Evolutionary conservation across 371 early-diverging fungal genomes (phyloP).

Genomic region (Mucor velutinosus): DNA sequence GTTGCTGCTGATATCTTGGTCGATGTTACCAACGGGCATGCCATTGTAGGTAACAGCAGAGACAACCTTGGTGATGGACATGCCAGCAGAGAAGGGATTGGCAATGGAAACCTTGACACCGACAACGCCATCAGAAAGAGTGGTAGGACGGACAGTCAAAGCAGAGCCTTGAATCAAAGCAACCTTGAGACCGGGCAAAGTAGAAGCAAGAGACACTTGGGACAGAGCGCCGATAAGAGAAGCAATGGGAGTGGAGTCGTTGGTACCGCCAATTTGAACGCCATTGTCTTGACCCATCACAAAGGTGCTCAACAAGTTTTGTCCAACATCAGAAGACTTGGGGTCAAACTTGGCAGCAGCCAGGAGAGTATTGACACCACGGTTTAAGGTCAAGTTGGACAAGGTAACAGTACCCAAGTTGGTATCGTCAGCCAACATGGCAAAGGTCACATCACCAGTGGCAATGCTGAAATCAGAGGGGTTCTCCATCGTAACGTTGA

Average conservation of each 20-base stretch:
- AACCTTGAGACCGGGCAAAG: conserved; percentile 57
- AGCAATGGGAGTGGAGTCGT: conserved; percentile 47
- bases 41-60: conserved; percentile 52
- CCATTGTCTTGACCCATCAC: conserved; percentile 55
- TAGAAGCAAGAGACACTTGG: conserved; percentile 46
- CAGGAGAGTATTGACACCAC: conserved; percentile 49
- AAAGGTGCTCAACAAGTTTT: conserved; percentile 55
- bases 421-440: conserved; percentile 42
- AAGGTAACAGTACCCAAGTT: conserved; percentile 54
- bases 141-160: conserved; percentile 47
- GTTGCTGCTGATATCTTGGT: conserved; percentile 48
- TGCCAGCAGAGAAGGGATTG: conserved; percentile 59
- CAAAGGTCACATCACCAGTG: conserved; percentile 55
- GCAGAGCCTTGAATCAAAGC: conserved; percentile 52
- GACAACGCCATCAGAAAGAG: conserved; percentile 47
- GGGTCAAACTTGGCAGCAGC: conserved; percentile 56
- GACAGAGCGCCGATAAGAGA: conserved; percentile 51
- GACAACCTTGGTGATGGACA: conserved; percentile 52
- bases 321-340: conserved; percentile 48
- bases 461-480: conserved; percentile 61
- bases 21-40: conserved; percentile 55
- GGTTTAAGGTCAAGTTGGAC: conserved; percentile 46
- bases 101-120: conserved; percentile 55
- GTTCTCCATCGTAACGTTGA: conserved; percentile 60
- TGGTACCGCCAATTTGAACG: conserved; percentile 51